Percentiles rank a stretch among this genome's conserved stretches.
These are phyloP conservation scores for Dalbergia oliveri DNA, from an alignment of 306 rosid genomes.

Conservation along the genomic window DNA sequence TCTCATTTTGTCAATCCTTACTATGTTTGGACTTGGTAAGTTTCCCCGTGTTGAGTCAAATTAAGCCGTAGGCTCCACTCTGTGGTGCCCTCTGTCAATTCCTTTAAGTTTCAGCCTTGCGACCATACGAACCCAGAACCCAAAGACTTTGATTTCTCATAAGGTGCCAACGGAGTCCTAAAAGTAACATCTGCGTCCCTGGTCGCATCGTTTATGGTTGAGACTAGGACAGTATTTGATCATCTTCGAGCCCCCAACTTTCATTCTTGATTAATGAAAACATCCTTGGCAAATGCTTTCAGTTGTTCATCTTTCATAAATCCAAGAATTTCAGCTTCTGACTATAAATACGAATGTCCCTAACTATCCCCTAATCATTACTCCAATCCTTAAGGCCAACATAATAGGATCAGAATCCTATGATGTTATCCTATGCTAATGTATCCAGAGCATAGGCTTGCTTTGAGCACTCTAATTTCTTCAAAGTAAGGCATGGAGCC, in stretches of 20 bases:
- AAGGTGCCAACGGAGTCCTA: too few species aligned
- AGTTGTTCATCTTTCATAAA: too few species aligned
- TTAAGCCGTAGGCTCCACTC: conserved; percentile 60
- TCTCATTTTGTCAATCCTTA: too few species aligned
- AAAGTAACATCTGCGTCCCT: conserved; percentile 5
- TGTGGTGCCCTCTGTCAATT: neutral
- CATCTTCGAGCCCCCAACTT: neutral
- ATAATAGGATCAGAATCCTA: too few species aligned
- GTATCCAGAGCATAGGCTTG: too few species aligned
- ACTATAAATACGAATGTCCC: too few species aligned
- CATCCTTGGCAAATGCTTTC: too few species aligned
- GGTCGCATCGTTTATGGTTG: conserved; percentile 66
- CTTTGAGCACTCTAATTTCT: too few species aligned
- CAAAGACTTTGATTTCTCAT: conserved; percentile 37
- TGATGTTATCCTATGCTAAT: conserved; percentile 4
- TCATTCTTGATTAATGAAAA: neutral
- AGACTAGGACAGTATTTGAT: conserved; percentile 44
- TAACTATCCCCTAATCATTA: too few species aligned
- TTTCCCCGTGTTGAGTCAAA: conserved; percentile 62
- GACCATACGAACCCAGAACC: conserved; percentile 33
- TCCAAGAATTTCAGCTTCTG: too few species aligned
- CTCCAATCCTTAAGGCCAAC: too few species aligned
- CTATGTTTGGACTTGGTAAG: neutral
- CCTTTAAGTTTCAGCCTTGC: neutral
- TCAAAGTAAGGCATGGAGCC: too few species aligned